Evolutionary conservation across 176 grass and related monocot genomes (phyloP).

Genomic region (Oryza rufipogon): DNA sequence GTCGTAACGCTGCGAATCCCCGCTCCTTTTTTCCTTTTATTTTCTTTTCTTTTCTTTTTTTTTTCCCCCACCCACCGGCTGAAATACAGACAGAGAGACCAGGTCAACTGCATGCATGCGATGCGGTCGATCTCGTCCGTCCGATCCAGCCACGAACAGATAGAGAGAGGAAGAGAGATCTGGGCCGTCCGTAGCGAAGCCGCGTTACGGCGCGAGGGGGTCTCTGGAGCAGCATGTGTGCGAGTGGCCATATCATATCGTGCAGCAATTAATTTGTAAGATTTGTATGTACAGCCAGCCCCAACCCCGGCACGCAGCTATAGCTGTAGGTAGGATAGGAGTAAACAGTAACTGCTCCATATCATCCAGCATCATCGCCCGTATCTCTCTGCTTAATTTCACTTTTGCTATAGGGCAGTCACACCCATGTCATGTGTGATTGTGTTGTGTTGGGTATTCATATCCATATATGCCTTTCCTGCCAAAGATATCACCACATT

Average conservation of each 20-base stretch:
- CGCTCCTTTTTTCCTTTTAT: no score
- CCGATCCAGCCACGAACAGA: no score
- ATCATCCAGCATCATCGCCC: background rate
- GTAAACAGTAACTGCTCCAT: background rate
- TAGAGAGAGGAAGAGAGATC: background rate
- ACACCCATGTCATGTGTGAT: no score
- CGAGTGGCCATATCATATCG: background rate
- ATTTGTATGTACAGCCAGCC: background rate
- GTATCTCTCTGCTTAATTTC: background rate
- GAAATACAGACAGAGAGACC: no score
- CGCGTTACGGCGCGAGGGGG: background rate
- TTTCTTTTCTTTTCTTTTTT: no score
- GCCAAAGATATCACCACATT: no score
- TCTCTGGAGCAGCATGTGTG: background rate
- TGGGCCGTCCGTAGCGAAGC: background rate
- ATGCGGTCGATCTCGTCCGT: no score
- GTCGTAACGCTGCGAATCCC: background rate
- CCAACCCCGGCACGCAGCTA: no score
- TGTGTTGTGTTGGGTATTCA: no score
- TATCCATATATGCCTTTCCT: background rate
- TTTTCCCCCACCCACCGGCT: no score
- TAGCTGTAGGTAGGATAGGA: no score
- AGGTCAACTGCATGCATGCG: no score
- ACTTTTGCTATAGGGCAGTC: background rate
- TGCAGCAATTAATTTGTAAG: background rate